These are phyloP conservation scores for Misopates orontium DNA, from an alignment of 257 asterid genomes.

Conservation along the genomic window DNA sequence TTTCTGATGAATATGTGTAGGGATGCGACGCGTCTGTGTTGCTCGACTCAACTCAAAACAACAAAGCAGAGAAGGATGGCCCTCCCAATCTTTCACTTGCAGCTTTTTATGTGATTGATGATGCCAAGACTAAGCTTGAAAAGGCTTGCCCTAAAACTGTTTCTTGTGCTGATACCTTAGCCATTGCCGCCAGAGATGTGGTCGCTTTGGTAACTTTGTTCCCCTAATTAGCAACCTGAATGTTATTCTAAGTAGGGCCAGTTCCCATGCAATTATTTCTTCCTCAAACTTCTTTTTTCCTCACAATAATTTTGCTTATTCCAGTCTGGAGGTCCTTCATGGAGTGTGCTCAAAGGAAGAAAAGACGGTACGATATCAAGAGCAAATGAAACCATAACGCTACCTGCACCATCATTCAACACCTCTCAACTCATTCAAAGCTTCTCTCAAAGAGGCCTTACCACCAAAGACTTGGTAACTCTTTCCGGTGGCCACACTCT, in stretches of 20 bases:
- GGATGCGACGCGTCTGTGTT: conserved; percentile 87
- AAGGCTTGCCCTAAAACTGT: conserved; percentile 61
- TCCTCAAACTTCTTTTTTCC: not conserved
- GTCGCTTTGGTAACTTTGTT: conserved; percentile 52
- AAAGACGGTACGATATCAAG: conserved; percentile 63
- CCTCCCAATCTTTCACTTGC: conserved; percentile 66
- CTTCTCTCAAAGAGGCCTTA: conserved; percentile 57
- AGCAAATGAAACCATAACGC: conserved; percentile 65
- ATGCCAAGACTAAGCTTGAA: conserved; percentile 63
- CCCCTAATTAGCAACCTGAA: not conserved
- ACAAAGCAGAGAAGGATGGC: conserved; percentile 81
- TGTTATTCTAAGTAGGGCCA: too few relatives aligned
- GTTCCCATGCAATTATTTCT: too few relatives aligned
- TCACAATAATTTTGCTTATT: not conserved
- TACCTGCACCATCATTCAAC: conserved; percentile 66
- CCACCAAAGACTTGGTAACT: conserved; percentile 58
- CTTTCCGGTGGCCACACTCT: conserved; percentile 77
- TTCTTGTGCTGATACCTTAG: conserved; percentile 76
- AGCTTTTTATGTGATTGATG: conserved; percentile 69
- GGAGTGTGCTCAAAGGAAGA: conserved; percentile 67
- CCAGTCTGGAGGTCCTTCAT: conserved; percentile 70
- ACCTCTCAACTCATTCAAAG: conserved; percentile 54
- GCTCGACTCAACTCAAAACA: conserved; percentile 63
- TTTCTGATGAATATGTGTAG: conserved; percentile 28
- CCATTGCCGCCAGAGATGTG: conserved; percentile 71